These are phyloP conservation scores for Fusarium pseudocircinatum DNA, from an alignment of 2,329 filamentous ascomycete species.

Conservation along the genomic window DNA sequence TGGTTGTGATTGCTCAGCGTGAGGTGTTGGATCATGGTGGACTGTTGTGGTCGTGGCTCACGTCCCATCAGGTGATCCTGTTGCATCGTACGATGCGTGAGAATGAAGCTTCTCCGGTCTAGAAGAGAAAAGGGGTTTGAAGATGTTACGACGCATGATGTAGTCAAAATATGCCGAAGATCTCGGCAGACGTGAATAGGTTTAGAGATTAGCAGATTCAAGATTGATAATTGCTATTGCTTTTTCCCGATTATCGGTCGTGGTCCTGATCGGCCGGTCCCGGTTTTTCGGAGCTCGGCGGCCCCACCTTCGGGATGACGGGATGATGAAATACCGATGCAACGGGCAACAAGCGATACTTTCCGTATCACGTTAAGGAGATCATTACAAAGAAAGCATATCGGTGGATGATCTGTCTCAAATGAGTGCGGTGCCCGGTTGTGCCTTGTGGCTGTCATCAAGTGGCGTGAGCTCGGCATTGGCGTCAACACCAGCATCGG, in stretches of 20 bases:
- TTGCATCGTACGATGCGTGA: slow-evolving; percentile 29
- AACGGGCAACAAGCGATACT: background rate
- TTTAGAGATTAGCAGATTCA: background rate
- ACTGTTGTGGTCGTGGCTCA: slow-evolving; percentile 31
- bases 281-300: background rate
- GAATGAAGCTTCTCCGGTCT: slow-evolving; percentile 23
- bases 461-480: slow-evolving; percentile 1
- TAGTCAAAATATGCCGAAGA: background rate
- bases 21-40: slow-evolving; percentile 30
- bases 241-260: background rate
- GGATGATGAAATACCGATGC: background rate
- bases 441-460: background rate
- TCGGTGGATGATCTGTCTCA: too few species aligned
- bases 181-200: background rate
- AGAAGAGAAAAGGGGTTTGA: background rate
- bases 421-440: accelerated
- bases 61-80: slow-evolving; percentile 32
- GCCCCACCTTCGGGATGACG: slow-evolving; percentile 11
- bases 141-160: background rate
- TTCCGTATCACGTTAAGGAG: background rate
- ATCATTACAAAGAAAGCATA: background rate
- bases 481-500: background rate
- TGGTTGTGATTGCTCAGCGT: background rate
- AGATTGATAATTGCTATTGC: background rate
- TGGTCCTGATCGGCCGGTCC: background rate